Evolutionary conservation across 257 asterid species (phyloP).

Genomic region (Plectranthus barbatus): DNA sequence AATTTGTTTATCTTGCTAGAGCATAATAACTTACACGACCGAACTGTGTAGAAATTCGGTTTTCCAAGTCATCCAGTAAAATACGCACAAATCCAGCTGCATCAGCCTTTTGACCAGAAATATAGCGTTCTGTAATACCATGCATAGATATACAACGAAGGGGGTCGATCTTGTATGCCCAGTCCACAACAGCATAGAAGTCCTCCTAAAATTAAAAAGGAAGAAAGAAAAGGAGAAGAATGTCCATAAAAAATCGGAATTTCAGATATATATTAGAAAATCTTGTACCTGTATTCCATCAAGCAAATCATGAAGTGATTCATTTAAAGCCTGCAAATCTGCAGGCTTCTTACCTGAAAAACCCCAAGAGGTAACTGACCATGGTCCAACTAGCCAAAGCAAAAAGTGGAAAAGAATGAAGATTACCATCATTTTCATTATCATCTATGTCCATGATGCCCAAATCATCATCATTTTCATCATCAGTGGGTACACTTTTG

Average conservation of each 20-base stretch:
- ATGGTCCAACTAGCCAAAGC: slow-evolving; percentile 6
- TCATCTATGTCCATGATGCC: slow-evolving; percentile 95
- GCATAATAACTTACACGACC: slow-evolving; percentile 56
- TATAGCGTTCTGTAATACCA: slow-evolving; percentile 92
- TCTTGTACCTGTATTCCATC: slow-evolving; percentile 90
- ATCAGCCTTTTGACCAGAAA: slow-evolving; percentile 97
- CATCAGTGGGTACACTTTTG: slow-evolving; percentile 41
- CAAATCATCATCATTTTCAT: slow-evolving; percentile 73
- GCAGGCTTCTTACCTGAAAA: slow-evolving; percentile 57
- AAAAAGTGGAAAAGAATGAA: slow-evolving; percentile 15
- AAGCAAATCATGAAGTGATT: slow-evolving; percentile 81
- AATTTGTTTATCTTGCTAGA: slow-evolving; percentile 4
- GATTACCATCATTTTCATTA: slow-evolving; percentile 60
- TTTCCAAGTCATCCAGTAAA: slow-evolving; percentile 92
- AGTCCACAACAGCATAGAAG: slow-evolving; percentile 97
- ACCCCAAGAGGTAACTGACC: slow-evolving; percentile 12
- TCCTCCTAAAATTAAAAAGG: slow-evolving; percentile 61
- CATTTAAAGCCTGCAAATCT: slow-evolving; percentile 83
- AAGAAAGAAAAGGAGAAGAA: slow-evolving; percentile 3
- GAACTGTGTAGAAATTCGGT: slow-evolving; percentile 75
- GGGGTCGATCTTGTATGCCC: slow-evolving; percentile 98
- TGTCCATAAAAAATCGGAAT: slow-evolving; percentile 6
- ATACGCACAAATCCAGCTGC: slow-evolving; percentile 98
- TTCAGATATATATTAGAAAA: slow-evolving; percentile 4
- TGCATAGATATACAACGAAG: slow-evolving; percentile 98